phyloP scores from a whole-genome alignment of 352 stramenopile genomes.

The Pseudoperonospora humuli region DNA sequence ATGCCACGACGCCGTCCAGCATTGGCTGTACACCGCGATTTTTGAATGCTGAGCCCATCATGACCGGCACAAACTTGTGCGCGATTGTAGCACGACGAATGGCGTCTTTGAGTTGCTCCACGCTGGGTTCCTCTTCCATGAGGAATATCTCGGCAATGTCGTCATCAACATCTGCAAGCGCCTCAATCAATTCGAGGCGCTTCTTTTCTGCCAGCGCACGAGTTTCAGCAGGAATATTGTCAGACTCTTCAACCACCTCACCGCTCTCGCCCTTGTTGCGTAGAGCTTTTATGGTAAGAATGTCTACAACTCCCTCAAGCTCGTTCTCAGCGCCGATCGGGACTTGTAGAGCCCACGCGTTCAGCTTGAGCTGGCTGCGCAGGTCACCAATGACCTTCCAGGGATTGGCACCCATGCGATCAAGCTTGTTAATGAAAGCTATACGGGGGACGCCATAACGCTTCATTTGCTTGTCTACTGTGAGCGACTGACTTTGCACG shows the following conservation, averaged over 20 bases:
- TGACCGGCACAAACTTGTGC: slow-evolving; percentile 98
- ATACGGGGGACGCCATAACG: slow-evolving; percentile 98
- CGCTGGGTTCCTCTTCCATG: slow-evolving; percentile 93
- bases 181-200: slow-evolving; percentile 90
- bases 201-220: slow-evolving; percentile 85
- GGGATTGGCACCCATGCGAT: slow-evolving; percentile 95
- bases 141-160: slow-evolving; percentile 99
- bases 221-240: slow-evolving; percentile 87
- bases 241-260: slow-evolving; percentile 78
- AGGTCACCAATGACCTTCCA: slow-evolving; percentile 93
- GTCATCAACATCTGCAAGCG: slow-evolving; percentile 96
- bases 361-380: slow-evolving; percentile 94
- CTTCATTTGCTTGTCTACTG: slow-evolving; percentile 99
- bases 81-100: slow-evolving; percentile 93
- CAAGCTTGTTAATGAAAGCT: slow-evolving; percentile 99
- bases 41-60: slow-evolving; percentile 98
- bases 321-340: slow-evolving; percentile 95
- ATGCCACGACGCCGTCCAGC: slow-evolving; percentile 96
- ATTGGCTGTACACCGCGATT: slow-evolving; percentile 98
- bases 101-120: slow-evolving; percentile 87
- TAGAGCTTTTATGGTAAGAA: slow-evolving; percentile 89
- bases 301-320: slow-evolving; percentile 94
- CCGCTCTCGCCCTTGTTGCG: slow-evolving; percentile 89
- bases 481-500: slow-evolving; percentile 98
- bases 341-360: slow-evolving; percentile 94